Evolutionary conservation across 2,329 filamentous ascomycete species (phyloP).

Genomic region (Fusarium devonianum): DNA sequence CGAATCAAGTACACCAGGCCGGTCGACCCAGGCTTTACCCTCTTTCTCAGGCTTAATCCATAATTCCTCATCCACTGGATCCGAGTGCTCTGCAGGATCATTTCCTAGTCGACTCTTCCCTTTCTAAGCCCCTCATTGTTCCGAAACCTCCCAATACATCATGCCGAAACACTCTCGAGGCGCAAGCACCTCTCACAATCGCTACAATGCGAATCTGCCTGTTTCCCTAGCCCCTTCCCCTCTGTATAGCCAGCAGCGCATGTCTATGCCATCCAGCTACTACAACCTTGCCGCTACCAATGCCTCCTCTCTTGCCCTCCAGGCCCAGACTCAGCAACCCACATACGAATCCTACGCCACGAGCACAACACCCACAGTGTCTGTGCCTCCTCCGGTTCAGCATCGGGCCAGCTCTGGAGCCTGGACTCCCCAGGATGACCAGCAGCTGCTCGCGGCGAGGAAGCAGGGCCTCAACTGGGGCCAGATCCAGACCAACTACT

Average conservation of each 20-base stretch:
- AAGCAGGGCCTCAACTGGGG: constrained; percentile 83
- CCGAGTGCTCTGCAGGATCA: constrained; percentile 19
- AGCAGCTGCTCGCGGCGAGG: constrained; percentile 74
- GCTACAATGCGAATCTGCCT: constrained; percentile 45
- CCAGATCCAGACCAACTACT: constrained; percentile 78
- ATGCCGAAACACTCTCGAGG: constrained; percentile 57
- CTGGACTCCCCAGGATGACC: constrained; percentile 79
- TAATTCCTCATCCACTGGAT: constrained; percentile 33
- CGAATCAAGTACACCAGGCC: constrained; percentile 35
- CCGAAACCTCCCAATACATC: constrained; percentile 23
- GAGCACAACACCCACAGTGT: constrained; percentile 44
- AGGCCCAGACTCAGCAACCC: constrained; percentile 45
- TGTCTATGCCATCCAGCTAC: constrained; percentile 50
- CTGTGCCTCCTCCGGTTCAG: constrained; percentile 54
- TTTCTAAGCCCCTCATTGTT: constrained; percentile 21
- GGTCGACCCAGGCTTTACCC: constrained; percentile 38
- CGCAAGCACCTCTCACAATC: constrained; percentile 46
- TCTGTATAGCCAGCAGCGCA: constrained; percentile 53
- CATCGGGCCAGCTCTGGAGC: constrained; percentile 67
- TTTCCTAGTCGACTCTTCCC: constrained; percentile 18
- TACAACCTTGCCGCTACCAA: constrained; percentile 49
- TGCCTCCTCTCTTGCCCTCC: constrained; percentile 41
- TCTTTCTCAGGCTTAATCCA: constrained; percentile 39
- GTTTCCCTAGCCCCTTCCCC: constrained; percentile 52
- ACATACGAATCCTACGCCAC: constrained; percentile 52